Evolutionary conservation across 495 filamentous ascomycete species (phyloP).

Genomic region (Xylaria flabelliformis): DNA sequence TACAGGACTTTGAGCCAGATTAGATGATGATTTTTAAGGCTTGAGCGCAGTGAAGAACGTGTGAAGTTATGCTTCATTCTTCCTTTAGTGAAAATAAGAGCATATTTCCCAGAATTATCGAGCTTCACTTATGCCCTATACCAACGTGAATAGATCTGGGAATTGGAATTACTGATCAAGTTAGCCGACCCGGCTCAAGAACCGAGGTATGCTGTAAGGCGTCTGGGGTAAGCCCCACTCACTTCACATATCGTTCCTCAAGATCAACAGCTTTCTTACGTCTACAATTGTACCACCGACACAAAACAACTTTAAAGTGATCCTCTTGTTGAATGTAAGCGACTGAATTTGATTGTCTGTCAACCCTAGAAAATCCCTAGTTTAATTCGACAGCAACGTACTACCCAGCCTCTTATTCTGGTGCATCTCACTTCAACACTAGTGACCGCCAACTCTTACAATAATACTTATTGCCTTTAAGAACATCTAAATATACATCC

Average conservation of each 20-base stretch:
- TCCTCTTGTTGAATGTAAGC: neutral
- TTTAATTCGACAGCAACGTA: neutral
- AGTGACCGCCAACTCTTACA: neutral
- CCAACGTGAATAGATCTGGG: neutral
- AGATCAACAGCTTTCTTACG: neutral
- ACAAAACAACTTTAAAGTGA: neutral
- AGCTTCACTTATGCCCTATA: neutral
- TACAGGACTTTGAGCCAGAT: neutral
- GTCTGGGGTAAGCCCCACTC: slow-evolving; percentile 19
- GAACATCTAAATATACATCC: neutral
- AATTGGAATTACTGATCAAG: slow-evolving; percentile 5
- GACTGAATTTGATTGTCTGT: neutral
- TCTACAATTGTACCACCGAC: neutral
- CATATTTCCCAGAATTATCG: neutral
- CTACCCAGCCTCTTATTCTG: neutral
- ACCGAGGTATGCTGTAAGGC: slow-evolving; percentile 7
- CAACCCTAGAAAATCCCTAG: neutral
- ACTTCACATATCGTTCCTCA: neutral
- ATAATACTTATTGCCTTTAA: neutral
- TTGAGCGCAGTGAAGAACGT: neutral
- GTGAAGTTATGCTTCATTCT: neutral
- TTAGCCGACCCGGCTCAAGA: slow-evolving; percentile 4
- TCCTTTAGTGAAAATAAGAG: neutral
- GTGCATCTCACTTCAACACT: neutral
- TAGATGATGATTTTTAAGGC: neutral